Evolutionary conservation across 2,329 filamentous ascomycete genomes (phyloP), one percentile per base, ranked within the genome.

Genomic region (Ceratocystis harringtonii): DNA sequence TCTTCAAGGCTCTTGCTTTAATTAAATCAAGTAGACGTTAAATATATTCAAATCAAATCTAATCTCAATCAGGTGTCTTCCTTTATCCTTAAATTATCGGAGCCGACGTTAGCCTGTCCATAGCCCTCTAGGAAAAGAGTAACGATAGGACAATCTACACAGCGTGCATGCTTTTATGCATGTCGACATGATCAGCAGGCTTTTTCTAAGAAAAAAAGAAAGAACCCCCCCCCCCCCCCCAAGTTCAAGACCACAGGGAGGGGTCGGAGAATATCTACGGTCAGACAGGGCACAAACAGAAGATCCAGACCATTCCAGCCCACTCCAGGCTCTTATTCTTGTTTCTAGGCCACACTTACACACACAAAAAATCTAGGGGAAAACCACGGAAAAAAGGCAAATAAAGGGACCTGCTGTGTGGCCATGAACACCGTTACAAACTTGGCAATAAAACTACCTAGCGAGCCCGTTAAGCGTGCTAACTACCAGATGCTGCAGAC

Each of bases 251-350:
- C 22, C 10, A 15, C 22, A 28, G 28, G n/a, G 52, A 32, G 52
- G 52, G 10, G 28, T 57, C 52, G 52, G 52, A 22, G 17, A 32
- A 57, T 57, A 57, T 57, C 52, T 5, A 57, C 22, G 6, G 12
- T 25, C 10, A 28, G 6, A 17, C 52, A 28, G 6, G 52, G 52
- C 25, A 57, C 52, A 30, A 5, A 17, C 15, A 17, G 12, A n/a
- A 25, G 52, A 57, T 57, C 52, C 22, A 57, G 52, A 57, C 52
- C 52, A 12, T 57, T 57, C 52, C 52, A 57, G 52, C 22, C 52
- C 22, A 12, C n/a, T 25, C 48, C 8, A 19, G 48, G 25, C n/a
- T 50, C n/a, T 15, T 50, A 19, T 50, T 41, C 36, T 10, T 41
- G 10, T 4, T 12, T 36, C 12, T 12, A 41, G 12, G 36, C 12